Percentiles rank a stretch among this genome's conserved stretches.
Evolutionary conservation across 345 rosid genomes (phyloP).

Genomic region (Firmiana major): DNA sequence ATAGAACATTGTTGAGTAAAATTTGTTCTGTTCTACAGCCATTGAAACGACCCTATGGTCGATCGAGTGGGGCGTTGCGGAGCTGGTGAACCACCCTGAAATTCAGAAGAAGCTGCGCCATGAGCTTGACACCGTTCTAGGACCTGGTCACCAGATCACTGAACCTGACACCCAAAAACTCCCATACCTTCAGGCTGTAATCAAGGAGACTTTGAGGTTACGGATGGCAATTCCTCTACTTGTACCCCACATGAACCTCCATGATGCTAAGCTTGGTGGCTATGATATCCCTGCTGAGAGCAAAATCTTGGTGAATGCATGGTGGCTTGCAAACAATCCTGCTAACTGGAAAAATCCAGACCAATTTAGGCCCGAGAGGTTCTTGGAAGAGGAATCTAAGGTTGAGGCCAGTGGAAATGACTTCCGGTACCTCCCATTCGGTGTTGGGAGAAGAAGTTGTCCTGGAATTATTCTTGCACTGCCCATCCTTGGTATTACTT

Average conservation of each 20-base stretch:
- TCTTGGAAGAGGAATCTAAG: constrained; percentile 85
- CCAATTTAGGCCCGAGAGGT: constrained; percentile 95
- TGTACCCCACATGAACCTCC: constrained; percentile 97
- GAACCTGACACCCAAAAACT: constrained; percentile 81
- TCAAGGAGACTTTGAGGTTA: constrained; percentile 86
- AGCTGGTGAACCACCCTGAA: constrained; percentile 85
- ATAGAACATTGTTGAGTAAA: background rate
- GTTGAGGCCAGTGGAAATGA: constrained; percentile 96
- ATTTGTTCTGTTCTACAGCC: constrained; percentile 41
- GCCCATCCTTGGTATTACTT: constrained; percentile 84
- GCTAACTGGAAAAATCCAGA: constrained; percentile 78
- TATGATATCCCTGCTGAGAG: constrained; percentile 94
- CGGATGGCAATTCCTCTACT: constrained; percentile 97
- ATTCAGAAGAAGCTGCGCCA: constrained; percentile 70
- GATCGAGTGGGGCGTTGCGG: constrained; percentile 93
- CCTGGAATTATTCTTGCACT: constrained; percentile 94
- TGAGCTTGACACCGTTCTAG: constrained; percentile 79
- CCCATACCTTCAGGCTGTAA: constrained; percentile 89
- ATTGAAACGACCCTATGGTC: constrained; percentile 98
- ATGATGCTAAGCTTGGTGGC: constrained; percentile 81
- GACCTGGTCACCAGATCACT: constrained; percentile 65
- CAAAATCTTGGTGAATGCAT: constrained; percentile 92
- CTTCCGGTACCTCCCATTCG: constrained; percentile 91
- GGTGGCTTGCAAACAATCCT: constrained; percentile 99
- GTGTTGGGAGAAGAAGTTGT: constrained; percentile 96